These are phyloP conservation scores for Wickerhamiella brachini DNA, from an alignment of 805 yeast species.

Conservation along the genomic window DNA sequence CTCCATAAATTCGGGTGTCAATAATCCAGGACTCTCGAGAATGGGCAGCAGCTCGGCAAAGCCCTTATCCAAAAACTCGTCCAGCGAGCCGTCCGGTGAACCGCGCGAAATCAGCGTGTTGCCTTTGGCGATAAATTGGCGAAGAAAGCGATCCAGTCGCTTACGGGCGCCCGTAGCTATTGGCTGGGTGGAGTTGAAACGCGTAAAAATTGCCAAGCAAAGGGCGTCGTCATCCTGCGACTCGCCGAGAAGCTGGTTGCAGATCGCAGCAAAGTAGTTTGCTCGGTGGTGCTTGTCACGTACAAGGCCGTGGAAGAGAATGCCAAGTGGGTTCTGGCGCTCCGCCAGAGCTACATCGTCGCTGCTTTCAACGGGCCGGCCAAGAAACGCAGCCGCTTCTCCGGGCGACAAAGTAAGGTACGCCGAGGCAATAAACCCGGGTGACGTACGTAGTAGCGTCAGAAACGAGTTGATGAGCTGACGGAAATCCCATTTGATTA, in stretches of 20 bases:
- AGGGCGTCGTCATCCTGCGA: constrained; percentile 10
- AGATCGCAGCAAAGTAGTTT: constrained; percentile 19
- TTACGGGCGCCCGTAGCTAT: constrained; percentile 6
- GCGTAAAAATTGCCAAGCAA: constrained; percentile 13
- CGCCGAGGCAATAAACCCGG: constrained; percentile 23
- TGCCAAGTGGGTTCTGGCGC: constrained; percentile 20
- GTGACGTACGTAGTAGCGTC: constrained; percentile 23
- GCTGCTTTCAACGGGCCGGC: constrained; percentile 9
- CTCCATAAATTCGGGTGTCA: background rate
- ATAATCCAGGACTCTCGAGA: background rate
- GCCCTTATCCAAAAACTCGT: background rate
- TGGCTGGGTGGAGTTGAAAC: constrained; percentile 8
- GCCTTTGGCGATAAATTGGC: background rate
- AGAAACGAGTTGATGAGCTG: constrained; percentile 23
- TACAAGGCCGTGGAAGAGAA: constrained; percentile 21
- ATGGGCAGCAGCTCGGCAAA: background rate
- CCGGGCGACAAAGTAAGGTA: constrained; percentile 13
- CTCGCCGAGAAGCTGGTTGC: constrained; percentile 13
- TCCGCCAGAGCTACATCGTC: constrained; percentile 16
- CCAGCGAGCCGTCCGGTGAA: background rate
- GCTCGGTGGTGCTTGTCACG: constrained; percentile 18
- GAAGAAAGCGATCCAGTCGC: constrained; percentile 9
- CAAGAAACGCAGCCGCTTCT: constrained; percentile 14
- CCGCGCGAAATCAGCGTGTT: background rate
- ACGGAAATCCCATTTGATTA: constrained; percentile 18